Evolutionary conservation across 1,284 basidiomycete genomes (phyloP).

Genomic region (Termitomyces sp.): DNA sequence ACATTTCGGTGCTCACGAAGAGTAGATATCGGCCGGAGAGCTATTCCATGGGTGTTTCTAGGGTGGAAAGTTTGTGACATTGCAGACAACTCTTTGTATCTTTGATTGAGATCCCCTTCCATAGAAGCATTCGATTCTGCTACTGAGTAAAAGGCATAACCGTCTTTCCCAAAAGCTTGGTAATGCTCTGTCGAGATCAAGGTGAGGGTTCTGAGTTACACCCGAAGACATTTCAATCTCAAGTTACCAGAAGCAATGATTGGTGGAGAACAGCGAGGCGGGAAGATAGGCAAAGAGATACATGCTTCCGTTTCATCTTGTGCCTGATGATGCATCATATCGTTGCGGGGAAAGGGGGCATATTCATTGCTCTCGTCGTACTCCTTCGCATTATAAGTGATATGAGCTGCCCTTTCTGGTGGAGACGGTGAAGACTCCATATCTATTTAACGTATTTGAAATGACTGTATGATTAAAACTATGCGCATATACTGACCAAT

Average conservation of each 20-base stretch:
- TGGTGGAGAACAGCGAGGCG: not conserved
- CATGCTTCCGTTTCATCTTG: not conserved
- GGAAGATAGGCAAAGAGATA: not conserved
- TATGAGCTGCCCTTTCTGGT: slow-evolving; percentile 3
- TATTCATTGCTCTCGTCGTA: slow-evolving; percentile 19
- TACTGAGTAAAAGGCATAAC: not conserved
- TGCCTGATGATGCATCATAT: not conserved
- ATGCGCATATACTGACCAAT: slow-evolving; percentile 48
- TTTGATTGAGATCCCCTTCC: not conserved
- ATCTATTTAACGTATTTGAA: slow-evolving; percentile 20
- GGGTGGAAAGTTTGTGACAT: slow-evolving; percentile 17
- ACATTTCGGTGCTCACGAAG: slow-evolving; percentile 47
- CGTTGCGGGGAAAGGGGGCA: slow-evolving; percentile 1
- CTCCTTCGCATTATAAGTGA: slow-evolving; percentile 8
- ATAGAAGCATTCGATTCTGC: not conserved
- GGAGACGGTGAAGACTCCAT: slow-evolving; percentile 40
- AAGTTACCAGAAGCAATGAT: not conserved
- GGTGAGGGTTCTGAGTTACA: not conserved
- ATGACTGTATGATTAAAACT: not conserved
- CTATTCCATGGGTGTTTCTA: slow-evolving; percentile 40
- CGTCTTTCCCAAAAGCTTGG: not conserved
- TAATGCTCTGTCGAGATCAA: not conserved
- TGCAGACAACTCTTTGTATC: not conserved
- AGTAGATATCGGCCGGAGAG: slow-evolving; percentile 64
- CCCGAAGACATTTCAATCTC: not conserved